phyloP scores from a whole-genome alignment of 2,329 filamentous ascomycete species.

The Paecilomyces dactylethromorphus region DNA sequence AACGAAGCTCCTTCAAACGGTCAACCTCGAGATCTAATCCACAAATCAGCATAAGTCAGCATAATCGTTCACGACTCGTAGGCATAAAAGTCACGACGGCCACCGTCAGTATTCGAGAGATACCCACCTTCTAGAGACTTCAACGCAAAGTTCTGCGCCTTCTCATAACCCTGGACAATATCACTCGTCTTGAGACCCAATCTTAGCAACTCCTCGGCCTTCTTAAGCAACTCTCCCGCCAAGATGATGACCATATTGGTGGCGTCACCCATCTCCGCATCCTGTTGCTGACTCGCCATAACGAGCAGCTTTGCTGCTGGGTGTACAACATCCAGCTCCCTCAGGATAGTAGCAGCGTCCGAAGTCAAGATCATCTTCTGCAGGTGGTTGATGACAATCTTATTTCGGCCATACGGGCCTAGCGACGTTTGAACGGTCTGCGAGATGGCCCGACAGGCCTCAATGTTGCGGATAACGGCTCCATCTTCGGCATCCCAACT shows the following conservation, averaged over 20 bases:
- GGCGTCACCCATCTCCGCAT: slow-evolving; percentile 97
- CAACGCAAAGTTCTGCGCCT: slow-evolving; percentile 82
- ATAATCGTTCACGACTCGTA: neutral
- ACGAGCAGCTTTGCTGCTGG: slow-evolving; percentile 95
- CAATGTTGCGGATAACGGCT: slow-evolving; percentile 95
- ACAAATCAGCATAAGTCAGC: slow-evolving; percentile 6
- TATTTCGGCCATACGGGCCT: slow-evolving; percentile 96
- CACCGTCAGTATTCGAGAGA: neutral
- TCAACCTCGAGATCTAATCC: slow-evolving; percentile 72
- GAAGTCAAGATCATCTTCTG: slow-evolving; percentile 99
- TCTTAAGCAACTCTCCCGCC: slow-evolving; percentile 89
- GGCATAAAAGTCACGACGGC: neutral
- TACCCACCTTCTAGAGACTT: slow-evolving; percentile 66
- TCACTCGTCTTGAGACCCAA: slow-evolving; percentile 99
- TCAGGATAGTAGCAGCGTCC: slow-evolving; percentile 92
- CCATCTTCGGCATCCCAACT: slow-evolving; percentile 99
- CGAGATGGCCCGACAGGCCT: slow-evolving; percentile 92
- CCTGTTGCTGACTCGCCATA: slow-evolving; percentile 98
- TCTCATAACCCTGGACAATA: slow-evolving; percentile 92
- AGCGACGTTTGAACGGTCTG: slow-evolving; percentile 95
- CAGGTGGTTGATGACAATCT: slow-evolving; percentile 99
- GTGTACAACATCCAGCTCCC: slow-evolving; percentile 96
- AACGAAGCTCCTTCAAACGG: slow-evolving; percentile 76
- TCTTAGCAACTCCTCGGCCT: slow-evolving; percentile 91
- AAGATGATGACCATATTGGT: slow-evolving; percentile 96